phyloP scores from a whole-genome alignment of 352 stramenopile genomes.

The Globisporangium lucens region DNA sequence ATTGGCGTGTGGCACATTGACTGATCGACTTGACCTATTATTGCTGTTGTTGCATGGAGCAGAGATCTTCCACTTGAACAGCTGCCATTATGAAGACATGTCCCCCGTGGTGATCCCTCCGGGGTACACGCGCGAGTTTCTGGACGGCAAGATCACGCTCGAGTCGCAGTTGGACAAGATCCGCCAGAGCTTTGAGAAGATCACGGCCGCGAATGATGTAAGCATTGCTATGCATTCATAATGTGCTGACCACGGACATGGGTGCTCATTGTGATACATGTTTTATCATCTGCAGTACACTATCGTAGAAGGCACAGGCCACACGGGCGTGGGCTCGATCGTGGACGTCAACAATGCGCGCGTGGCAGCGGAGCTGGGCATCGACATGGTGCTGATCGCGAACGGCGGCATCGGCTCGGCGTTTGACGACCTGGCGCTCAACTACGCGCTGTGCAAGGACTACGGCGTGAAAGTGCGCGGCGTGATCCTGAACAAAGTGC shows the following conservation, averaged over 20 bases:
- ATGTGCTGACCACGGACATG: not conserved
- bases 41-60: not conserved
- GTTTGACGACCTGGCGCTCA: slow-evolving; percentile 93
- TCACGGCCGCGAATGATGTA: slow-evolving; percentile 62
- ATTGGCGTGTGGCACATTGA: slow-evolving; percentile 18
- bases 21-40: slow-evolving; percentile 21
- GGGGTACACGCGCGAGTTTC: slow-evolving; percentile 95
- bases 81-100: slow-evolving; percentile 94
- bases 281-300: slow-evolving; percentile 47
- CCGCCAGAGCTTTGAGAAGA: slow-evolving; percentile 61
- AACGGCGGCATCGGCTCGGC: slow-evolving; percentile 95
- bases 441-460: slow-evolving; percentile 91
- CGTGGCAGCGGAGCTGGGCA: slow-evolving; percentile 88
- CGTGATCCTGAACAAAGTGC: slow-evolving; percentile 97
- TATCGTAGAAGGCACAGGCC: slow-evolving; percentile 82
- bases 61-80: slow-evolving; percentile 94
- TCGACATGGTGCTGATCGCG: slow-evolving; percentile 94
- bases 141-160: slow-evolving; percentile 91
- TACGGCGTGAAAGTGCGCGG: slow-evolving; percentile 92
- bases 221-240: not conserved
- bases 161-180: slow-evolving; percentile 71
- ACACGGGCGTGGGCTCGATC: slow-evolving; percentile 96
- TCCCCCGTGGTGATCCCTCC: slow-evolving; percentile 94
- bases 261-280: not conserved
- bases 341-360: slow-evolving; percentile 96